Conservation (phyloP, 495 filamentous ascomycete species). For the Patellaria atrata region DNA sequence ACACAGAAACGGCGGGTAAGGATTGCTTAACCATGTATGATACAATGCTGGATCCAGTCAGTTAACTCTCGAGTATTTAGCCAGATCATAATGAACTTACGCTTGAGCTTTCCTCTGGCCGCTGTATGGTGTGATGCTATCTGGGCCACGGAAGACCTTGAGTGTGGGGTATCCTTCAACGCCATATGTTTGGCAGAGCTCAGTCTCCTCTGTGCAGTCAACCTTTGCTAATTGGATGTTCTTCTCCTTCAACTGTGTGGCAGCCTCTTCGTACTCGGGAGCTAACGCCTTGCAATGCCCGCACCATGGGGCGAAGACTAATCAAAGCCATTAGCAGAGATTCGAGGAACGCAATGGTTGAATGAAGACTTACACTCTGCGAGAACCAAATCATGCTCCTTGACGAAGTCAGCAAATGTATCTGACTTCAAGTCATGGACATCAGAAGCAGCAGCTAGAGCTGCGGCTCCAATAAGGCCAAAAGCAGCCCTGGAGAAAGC, state of each 20-base stretch:
- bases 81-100: slow-evolving; percentile 38
- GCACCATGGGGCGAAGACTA: slow-evolving; percentile 59
- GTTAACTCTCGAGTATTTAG: slow-evolving; percentile 5
- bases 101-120: slow-evolving; percentile 82
- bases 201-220: slow-evolving; percentile 89
- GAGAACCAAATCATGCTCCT: slow-evolving; percentile 65
- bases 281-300: slow-evolving; percentile 78
- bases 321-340: slow-evolving; percentile 7
- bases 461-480: slow-evolving; percentile 34
- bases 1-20: slow-evolving; percentile 74
- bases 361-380: slow-evolving; percentile 46
- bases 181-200: slow-evolving; percentile 76
- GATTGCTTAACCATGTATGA: slow-evolving; percentile 99
- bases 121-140: slow-evolving; percentile 67
- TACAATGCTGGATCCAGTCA: slow-evolving; percentile 52
- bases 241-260: slow-evolving; percentile 89
- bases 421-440: slow-evolving; percentile 74
- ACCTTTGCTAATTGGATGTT: slow-evolving; percentile 84
- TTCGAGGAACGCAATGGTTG: background rate
- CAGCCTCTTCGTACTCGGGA: slow-evolving; percentile 79
- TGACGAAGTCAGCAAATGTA: slow-evolving; percentile 73
- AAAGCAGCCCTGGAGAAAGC: slow-evolving; percentile 20
- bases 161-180: slow-evolving; percentile 97
- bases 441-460: slow-evolving; percentile 61
- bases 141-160: slow-evolving; percentile 94